Base-by-base conservation (phyloP, 2,329 filamentous ascomycete genomes). In the Trichoderma pleuroti region DNA sequence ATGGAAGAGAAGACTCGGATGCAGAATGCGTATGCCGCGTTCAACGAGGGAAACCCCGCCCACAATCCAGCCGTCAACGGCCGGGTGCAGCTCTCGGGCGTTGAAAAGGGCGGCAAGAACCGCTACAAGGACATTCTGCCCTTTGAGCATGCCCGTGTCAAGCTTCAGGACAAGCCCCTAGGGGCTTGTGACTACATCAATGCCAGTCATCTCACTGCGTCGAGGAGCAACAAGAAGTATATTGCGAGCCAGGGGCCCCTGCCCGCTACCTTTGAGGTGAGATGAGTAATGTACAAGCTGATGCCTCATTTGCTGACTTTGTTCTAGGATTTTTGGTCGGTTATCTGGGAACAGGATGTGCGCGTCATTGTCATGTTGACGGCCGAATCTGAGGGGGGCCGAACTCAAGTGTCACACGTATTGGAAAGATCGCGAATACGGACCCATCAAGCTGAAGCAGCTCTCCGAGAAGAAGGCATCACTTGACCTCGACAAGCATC, bases 101-200 rank as follows among this genome's bases (percentile, higher is more conserved):
- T 99, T 34, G 96, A 99, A 77, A 96, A 98, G 80, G 96, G 96
- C 9, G 89, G 86, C 21, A 98, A 98, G 84, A 99, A 99, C 76
- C 89, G 96, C 10, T 99, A 99, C 84, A 98, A 98, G 83, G 97
- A 98, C 75, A 98, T 98, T 70, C 91, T 97, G 82, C 96, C 96
- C 0, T 99, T 97, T 78, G 95, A 98, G 77, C 96, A 99, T 80
- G 91, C 93, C 3, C 86, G 96, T 71, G 96, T 99, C 68, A 93
- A 89, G 74, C 82, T 99, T 60, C 86, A 92, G 74, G 88, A 89
- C 54, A 88, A 91, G 42, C 83, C 87, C 0, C 83, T 86, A 1
- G 91, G 90, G 14, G 86, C 85, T 26, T 97, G 95, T 80, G 96
- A 99, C 80, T 99, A 99, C 77, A 90, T 99, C 81, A 99, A 99